phyloP scores from a whole-genome alignment of 805 yeast species.

The Metschnikowia chrysomelidarum region DNA sequence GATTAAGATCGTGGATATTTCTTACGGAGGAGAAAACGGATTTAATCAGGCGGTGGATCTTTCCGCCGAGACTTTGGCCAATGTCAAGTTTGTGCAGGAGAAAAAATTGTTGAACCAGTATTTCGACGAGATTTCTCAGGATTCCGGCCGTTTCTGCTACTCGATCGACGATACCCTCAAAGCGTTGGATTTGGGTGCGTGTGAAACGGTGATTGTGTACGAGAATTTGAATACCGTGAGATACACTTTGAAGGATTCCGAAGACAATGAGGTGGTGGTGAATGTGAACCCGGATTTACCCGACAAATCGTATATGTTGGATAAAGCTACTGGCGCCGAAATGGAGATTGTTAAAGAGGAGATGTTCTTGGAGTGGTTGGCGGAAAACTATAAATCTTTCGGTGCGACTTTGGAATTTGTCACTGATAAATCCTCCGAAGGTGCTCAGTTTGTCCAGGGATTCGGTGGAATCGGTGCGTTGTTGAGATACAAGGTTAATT shows the following conservation, averaged over 20 bases:
- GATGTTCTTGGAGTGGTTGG: conserved; percentile 93
- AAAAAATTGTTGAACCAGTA: conserved; percentile 89
- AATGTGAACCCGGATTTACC: conserved; percentile 71
- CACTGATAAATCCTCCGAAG: conserved; percentile 94
- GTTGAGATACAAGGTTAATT: conserved; percentile 93
- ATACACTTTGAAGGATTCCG: conserved; percentile 79
- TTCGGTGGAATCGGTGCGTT: conserved; percentile 99
- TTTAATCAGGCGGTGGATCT: conserved; percentile 98
- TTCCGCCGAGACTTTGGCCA: conserved; percentile 94
- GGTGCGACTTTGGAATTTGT: conserved; percentile 97
- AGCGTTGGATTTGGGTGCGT: conserved; percentile 94
- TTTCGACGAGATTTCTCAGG: conserved; percentile 97
- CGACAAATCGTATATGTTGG: conserved; percentile 73
- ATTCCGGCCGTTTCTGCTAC: conserved; percentile 95
- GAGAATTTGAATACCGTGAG: conserved; percentile 88
- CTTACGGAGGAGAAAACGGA: conserved; percentile 99
- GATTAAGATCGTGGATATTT: conserved; percentile 90
- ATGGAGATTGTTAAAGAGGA: conserved; percentile 86
- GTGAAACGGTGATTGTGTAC: conserved; percentile 87
- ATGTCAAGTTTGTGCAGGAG: conserved; percentile 97
- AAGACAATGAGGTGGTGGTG: conserved; percentile 71
- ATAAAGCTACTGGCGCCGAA: conserved; percentile 84
- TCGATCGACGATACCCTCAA: conserved; percentile 96
- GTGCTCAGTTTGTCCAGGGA: conserved; percentile 97
- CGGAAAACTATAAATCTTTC: conserved; percentile 89